A percentile compares a stretch with the other conserved stretches of the same genome.
phyloP scores from a whole-genome alignment of 2,329 filamentous ascomycete species.

The Sporothrix humicola region DNA sequence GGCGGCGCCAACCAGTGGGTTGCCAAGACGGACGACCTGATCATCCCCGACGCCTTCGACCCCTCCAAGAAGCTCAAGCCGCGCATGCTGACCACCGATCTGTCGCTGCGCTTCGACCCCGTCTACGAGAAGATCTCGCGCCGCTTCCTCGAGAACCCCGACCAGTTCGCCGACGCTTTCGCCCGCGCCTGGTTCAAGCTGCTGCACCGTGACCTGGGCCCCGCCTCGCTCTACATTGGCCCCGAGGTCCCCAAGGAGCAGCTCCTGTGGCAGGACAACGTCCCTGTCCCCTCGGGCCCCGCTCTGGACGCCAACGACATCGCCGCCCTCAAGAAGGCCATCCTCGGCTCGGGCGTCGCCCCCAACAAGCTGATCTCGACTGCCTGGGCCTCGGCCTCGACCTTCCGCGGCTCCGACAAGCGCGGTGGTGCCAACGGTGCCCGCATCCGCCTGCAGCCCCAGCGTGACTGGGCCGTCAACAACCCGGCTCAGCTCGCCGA shows the following conservation, averaged over 20 bases:
- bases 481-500: constrained; percentile 69
- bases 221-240: constrained; percentile 71
- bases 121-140: constrained; percentile 77
- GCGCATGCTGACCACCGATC: constrained; percentile 78
- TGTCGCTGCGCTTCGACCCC: constrained; percentile 73
- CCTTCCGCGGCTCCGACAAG: constrained; percentile 78
- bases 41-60: constrained; percentile 76
- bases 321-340: constrained; percentile 69
- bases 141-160: constrained; percentile 70
- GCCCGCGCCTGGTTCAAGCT: constrained; percentile 83
- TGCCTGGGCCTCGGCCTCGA: constrained; percentile 73
- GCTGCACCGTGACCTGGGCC: constrained; percentile 79
- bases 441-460: constrained; percentile 74
- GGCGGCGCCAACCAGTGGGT: constrained; percentile 79
- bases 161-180: constrained; percentile 72
- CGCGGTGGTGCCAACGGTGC: constrained; percentile 82
- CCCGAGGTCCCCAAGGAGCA: constrained; percentile 74
- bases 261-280: constrained; percentile 76
- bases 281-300: constrained; percentile 64
- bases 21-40: constrained; percentile 68
- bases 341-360: constrained; percentile 67
- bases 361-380: constrained; percentile 66
- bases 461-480: constrained; percentile 76
- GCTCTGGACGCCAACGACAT: constrained; percentile 68
- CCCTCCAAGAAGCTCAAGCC: constrained; percentile 73